A percentile compares a stretch with the other conserved stretches of the same genome.
phyloP scores from a whole-genome alignment of 2,329 filamentous ascomycete genomes.

The Aspergillus carbonarius region DNA sequence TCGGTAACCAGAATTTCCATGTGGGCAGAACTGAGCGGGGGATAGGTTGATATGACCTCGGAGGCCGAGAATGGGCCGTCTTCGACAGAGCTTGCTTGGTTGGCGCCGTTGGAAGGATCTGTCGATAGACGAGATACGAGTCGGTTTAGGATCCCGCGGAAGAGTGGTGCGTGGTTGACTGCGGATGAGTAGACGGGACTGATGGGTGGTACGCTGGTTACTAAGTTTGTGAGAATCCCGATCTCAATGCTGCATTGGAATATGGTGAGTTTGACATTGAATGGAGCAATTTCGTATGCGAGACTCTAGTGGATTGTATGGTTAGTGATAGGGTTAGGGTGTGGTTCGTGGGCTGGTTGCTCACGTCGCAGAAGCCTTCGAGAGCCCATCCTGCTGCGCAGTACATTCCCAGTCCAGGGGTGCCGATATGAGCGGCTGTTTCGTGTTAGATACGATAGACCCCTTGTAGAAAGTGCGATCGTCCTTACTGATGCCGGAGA shows the following conservation, averaged over 20 bases:
- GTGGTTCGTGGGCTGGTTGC: conserved; percentile 5
- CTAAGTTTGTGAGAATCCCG: conserved; percentile 78
- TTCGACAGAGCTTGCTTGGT: conserved; percentile 26
- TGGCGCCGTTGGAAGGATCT: conserved; percentile 11
- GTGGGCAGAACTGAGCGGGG: conserved; percentile 66
- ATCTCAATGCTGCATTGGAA: conserved; percentile 96
- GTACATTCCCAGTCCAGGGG: conserved; percentile 85
- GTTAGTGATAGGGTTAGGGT: not conserved
- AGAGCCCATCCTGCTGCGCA: conserved; percentile 92
- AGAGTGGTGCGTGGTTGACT: conserved; percentile 72
- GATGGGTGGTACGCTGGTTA: conserved; percentile 79
- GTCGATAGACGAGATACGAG: conserved; percentile 73
- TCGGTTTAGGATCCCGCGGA: conserved; percentile 78
- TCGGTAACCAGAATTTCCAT: conserved; percentile 77
- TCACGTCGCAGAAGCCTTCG: conserved; percentile 88
- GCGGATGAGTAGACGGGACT: conserved; percentile 64
- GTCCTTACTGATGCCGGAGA: conserved; percentile 72
- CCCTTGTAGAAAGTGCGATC: too few species aligned
- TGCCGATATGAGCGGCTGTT: conserved; percentile 79
- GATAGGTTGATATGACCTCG: conserved; percentile 67
- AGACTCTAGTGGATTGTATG: conserved; percentile 56
- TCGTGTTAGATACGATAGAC: conserved; percentile 18
- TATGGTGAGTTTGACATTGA: conserved; percentile 94
- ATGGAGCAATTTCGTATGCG: conserved; percentile 93
- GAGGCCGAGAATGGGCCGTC: conserved; percentile 38